Conservation (phyloP, 2,329 filamentous ascomycete genomes). For the Xylariales sp. region DNA sequence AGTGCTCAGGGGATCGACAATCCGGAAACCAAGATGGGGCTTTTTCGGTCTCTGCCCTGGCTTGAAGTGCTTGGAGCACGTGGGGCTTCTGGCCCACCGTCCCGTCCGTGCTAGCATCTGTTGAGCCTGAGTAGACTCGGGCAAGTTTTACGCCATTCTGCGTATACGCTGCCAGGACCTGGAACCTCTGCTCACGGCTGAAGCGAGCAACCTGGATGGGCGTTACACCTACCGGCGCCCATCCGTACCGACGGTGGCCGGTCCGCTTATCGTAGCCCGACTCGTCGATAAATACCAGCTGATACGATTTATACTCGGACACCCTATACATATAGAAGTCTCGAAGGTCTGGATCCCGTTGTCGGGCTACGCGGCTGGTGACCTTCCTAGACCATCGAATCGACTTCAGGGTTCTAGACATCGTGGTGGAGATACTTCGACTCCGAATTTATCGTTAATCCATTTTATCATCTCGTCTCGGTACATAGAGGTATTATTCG, state of each 20-base stretch:
- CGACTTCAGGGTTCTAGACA: constrained; percentile 1
- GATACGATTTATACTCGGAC: constrained; percentile 21
- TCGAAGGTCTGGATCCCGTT: constrained; percentile 24
- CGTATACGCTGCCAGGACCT: constrained; percentile 20
- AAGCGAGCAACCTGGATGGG: constrained; percentile 14
- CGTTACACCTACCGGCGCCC: constrained; percentile 20
- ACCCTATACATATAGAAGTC: constrained; percentile 25
- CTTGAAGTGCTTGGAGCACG: no score
- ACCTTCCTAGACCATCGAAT: constrained; percentile 16
- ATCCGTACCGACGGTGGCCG: constrained; percentile 24
- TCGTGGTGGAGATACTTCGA: not conserved
- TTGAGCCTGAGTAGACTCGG: constrained; percentile 17
- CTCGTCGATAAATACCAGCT: constrained; percentile 26
- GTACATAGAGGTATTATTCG: no score
- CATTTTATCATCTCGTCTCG: constrained; percentile 3
- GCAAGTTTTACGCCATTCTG: constrained; percentile 10
- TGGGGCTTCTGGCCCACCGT: no score
- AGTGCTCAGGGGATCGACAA: no score
- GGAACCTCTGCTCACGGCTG: constrained; percentile 8
- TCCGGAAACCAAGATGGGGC: no score
- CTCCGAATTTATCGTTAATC: constrained; percentile 1
- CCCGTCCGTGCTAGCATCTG: no score
- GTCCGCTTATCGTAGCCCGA: constrained; percentile 26
- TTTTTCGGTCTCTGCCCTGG: no score
- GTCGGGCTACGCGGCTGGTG: constrained; percentile 19